Evolutionary conservation across 2,329 filamentous ascomycete species (phyloP), one percentile per base, ranked within the genome.

Genomic region (Grosmannia serpens): DNA sequence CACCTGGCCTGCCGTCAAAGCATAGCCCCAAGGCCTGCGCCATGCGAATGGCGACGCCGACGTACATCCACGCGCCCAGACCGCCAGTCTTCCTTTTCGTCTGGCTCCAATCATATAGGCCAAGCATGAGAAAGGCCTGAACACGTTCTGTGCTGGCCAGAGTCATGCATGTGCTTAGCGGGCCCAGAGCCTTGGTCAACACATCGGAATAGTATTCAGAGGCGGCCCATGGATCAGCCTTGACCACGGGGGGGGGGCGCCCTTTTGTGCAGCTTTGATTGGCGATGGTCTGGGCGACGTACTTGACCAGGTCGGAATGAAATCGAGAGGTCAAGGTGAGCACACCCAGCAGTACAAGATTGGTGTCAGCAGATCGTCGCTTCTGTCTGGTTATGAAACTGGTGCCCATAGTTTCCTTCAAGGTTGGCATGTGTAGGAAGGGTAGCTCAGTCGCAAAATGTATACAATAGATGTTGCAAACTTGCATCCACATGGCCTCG

Each of bases 391-490:
- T 70, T 71, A 41, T 52, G 59, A 71, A 72, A 61, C 71, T 73
- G 62, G 71, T 70, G n/a, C 71, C 72, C 62, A 80, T 72, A 58
- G 74, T 75, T 60, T 78, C 75, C 64, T 78, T 79, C 63, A 89
- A 81, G 0, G 81, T 86, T 2, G 82, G 79, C 6, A 85, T 74
- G 66, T 89, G 86, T 9, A 90, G 69, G 65, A 90, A 90, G 0
- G 86, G 83, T 46, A 90, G 76, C 66, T 89, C 86, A 1, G 86
- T 84, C 0, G 84, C 83, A 67, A 86, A 89, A 67, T 90, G 85
- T 49, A 84, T 75, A 64, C 85, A 83, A 69, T 86, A 89, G 31
- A 88, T 81, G 64, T 82, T 81, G 64, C 87, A 86, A 44, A 89
- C 71, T 65, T 88, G 81, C 47, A 79, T 79, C 86, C 86, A 90